Evolutionary conservation across 2,329 filamentous ascomycete genomes (phyloP).

Genomic region (Atkinsonella texensis): DNA sequence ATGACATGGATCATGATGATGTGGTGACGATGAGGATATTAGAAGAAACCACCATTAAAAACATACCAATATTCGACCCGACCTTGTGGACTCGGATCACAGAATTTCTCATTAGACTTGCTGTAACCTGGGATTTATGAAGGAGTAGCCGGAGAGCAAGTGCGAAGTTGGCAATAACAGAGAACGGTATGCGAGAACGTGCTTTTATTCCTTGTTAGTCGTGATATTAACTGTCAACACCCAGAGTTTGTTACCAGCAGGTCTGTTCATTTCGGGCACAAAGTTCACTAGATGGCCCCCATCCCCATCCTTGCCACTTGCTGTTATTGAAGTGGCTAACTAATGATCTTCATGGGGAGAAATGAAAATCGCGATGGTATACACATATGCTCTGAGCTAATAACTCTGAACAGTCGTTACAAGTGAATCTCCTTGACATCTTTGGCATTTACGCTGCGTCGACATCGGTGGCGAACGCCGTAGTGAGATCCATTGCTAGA

Average conservation of each 20-base stretch:
- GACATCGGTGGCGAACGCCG: conserved; percentile 23
- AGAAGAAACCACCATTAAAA: too few species aligned
- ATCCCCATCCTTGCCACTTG: conserved; percentile 22
- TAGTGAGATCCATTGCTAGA: conserved; percentile 20
- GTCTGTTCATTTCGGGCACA: conserved; percentile 9
- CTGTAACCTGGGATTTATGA: too few species aligned
- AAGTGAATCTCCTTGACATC: conserved; percentile 46
- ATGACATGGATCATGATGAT: too few species aligned
- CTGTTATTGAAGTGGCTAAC: conserved; percentile 32
- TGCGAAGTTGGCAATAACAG: too few species aligned
- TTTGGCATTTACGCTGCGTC: conserved; percentile 26
- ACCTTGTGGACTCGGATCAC: too few species aligned
- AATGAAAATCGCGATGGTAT: conserved; percentile 21
- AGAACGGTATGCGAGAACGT: too few species aligned
- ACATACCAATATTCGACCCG: too few species aligned
- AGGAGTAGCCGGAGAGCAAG: too few species aligned
- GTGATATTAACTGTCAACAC: conserved; percentile 28
- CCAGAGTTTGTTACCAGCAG: conserved; percentile 34
- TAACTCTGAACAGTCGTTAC: neutral
- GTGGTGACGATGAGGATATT: too few species aligned
- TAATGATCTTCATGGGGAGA: conserved; percentile 32
- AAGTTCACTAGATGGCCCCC: conserved; percentile 13
- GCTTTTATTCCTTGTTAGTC: conserved; percentile 10
- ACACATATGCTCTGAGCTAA: neutral
- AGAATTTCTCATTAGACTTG: too few species aligned